Evolutionary conservation across 106 monocot species (phyloP), one percentile per base, ranked within the genome.

Genomic region (Apostasia ramifera): DNA sequence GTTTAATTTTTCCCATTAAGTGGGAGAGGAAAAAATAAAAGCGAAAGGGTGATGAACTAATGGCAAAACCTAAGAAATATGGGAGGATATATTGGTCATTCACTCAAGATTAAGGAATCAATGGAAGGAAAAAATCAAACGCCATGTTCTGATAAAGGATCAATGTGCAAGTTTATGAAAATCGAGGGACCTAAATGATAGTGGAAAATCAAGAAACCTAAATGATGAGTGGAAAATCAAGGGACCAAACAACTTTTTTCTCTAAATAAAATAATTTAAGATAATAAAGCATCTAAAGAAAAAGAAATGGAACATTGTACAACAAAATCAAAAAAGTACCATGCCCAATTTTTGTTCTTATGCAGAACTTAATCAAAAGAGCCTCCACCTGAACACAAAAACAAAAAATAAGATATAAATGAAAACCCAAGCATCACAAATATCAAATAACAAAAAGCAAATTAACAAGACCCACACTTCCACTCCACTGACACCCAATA

Each of bases 341-440:
- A 48, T 26, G 48, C 8, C 65, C 48, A 65, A 12, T 8, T 47
- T 49, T 37, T 48, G 47, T 65, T 65, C 43, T 65, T 12, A 65
- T 65, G 47, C 65, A 65, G 26, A 65, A 65, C 48, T 48, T 65
- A 49, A 65, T 43, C 65, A 65, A 65, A 10, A 65, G 26, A 65
- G 48, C 65, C 0, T 7, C 65, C 40, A 65, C 65, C 65, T 65
- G 65, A 65, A 65, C n/a, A 49, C 47, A 65, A 48, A 48, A 0
- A 65, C 47, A 10, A 14, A 1, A 65, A 15, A 26, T 47, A 62
- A 45, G 43, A 65, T 15, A 65, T 15, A 10, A 5, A 48, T 48
- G 7, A 63, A 7, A 1, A 39, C 14, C 44, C 15, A 65, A 49
- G 0, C 48, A 65, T 13, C 48, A 65, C 44, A 46, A 65, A 37